Percentiles rank a stretch among this genome's conserved stretches.
These are phyloP conservation scores for Aspergillus tubingensis DNA, from an alignment of 2,329 filamentous ascomycete species.

Conservation along the genomic window DNA sequence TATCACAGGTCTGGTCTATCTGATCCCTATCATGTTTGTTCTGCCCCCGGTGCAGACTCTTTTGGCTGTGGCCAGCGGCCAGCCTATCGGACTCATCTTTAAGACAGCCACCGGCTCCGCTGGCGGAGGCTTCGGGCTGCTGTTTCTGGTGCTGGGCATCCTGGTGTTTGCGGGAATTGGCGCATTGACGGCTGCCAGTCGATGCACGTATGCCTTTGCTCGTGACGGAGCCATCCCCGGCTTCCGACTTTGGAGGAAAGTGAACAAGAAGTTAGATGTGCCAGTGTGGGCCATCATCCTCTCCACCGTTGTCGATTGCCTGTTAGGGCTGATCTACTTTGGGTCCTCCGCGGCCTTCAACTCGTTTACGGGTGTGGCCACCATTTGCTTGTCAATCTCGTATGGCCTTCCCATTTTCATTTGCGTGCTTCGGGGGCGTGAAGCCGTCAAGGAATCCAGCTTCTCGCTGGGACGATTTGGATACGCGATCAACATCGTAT, in stretches of 20 bases:
- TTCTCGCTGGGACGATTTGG: constrained; percentile 72
- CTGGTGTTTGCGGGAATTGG: constrained; percentile 75
- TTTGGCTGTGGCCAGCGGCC: constrained; percentile 67
- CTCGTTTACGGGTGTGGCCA: constrained; percentile 77
- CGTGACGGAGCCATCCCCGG: constrained; percentile 74
- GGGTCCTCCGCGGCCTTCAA: constrained; percentile 76
- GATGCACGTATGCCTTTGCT: constrained; percentile 76
- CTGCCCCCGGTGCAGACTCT: constrained; percentile 67
- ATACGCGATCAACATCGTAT: constrained; percentile 66
- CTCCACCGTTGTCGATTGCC: constrained; percentile 67
- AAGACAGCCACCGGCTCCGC: constrained; percentile 73
- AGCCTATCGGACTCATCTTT: constrained; percentile 76
- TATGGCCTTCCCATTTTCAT: constrained; percentile 77
- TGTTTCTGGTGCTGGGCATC: constrained; percentile 76
- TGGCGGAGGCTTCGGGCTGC: constrained; percentile 71
- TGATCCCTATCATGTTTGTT: constrained; percentile 75
- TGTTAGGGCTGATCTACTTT: constrained; percentile 78
- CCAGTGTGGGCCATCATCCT: constrained; percentile 70
- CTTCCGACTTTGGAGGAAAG: constrained; percentile 65
- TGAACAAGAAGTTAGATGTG: constrained; percentile 67
- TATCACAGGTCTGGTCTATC: constrained; percentile 65
- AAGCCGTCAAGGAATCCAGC: constrained; percentile 64
- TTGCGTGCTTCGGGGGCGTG: constrained; percentile 66
- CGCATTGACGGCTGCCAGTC: constrained; percentile 70
- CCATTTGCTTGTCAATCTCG: constrained; percentile 73